These are phyloP conservation scores for Stipa capillata DNA, from an alignment of 176 grass and related monocot genomes.

Conservation along the genomic window DNA sequence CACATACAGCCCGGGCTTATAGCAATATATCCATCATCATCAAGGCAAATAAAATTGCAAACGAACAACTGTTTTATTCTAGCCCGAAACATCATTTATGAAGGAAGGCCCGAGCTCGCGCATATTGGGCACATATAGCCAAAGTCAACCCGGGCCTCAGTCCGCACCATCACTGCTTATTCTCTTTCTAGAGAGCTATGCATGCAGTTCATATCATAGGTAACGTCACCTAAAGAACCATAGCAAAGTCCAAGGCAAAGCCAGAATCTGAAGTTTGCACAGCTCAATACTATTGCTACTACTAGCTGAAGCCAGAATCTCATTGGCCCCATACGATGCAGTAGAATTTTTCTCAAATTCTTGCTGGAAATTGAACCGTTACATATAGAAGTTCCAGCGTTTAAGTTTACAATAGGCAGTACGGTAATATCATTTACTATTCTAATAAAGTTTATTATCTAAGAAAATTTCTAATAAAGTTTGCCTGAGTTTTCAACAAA, in stretches of 20 bases:
- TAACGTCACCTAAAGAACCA: constrained; percentile 1
- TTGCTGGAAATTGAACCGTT: no score
- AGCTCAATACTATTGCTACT: background rate
- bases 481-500: no score
- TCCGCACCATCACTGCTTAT: background rate
- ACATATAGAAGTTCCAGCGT: no score
- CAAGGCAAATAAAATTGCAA: background rate
- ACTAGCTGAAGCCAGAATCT: no score
- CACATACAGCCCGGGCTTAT: background rate
- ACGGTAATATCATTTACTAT: no score
- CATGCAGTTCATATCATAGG: background rate
- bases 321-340: no score
- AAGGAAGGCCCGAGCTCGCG: background rate
- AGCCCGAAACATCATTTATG: background rate
- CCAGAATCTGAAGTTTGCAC: background rate
- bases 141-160: background rate
- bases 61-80: background rate
- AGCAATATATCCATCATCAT: background rate
- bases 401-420: no score
- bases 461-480: no score
- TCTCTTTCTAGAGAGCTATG: constrained; percentile 24
- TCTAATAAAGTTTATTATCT: no score
- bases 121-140: background rate
- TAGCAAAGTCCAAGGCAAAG: background rate
- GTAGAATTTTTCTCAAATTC: no score